Base-by-base conservation (phyloP, 768 basidiomycete genomes). In the Pilatotrama ljubarskyi region DNA sequence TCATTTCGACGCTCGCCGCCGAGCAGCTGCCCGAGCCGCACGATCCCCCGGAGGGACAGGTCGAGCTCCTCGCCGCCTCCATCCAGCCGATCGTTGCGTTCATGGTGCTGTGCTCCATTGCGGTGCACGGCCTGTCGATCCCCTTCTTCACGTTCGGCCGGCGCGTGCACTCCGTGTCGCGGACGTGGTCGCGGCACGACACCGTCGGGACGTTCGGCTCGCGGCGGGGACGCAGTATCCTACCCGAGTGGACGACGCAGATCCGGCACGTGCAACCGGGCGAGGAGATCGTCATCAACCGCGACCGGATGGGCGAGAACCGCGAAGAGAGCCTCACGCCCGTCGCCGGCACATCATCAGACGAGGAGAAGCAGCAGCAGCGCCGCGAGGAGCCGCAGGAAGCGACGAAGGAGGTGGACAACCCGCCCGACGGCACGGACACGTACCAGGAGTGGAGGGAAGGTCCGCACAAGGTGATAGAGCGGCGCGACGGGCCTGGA, bases 21-120 rank as follows among this genome's bases (percentile, higher is more conserved):
- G 77, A 81, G 60, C 75, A 83, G 50, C 80, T 95, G 15, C 82
- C 83, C 2, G 66, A 68, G 2, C 75, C 80, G 0, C 65, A 72
- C 43, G 67, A 66, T 22, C 78, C 83, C 5, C 82, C 87, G 0
- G 74, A 76, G 32, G 77, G 77, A 17, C 87, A 91, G 70, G 76
- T 83, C 9, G 82, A 89, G 55, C 72, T 88, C 14, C 78, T 99
- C 15, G 80, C 84, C 1, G 78, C 86, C 13, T 78, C 85, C 5
- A 95, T 98, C 56, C 91, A 95, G 70, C 97, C 97, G 0, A 92
- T 99, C 64, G 91, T 94, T 11, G 87, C 90, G 1, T 98, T 97
- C 74, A 87, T 98, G 85, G 97, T 99, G 3, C 81, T 99, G 8
- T 87, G 86, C 66, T 96, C 93, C 0, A 91, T 98, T 61, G 80